Evolutionary conservation across 2,329 filamentous ascomycete species (phyloP), one percentile per base, ranked within the genome.

Genomic region (Fusarium odoratissimum): DNA sequence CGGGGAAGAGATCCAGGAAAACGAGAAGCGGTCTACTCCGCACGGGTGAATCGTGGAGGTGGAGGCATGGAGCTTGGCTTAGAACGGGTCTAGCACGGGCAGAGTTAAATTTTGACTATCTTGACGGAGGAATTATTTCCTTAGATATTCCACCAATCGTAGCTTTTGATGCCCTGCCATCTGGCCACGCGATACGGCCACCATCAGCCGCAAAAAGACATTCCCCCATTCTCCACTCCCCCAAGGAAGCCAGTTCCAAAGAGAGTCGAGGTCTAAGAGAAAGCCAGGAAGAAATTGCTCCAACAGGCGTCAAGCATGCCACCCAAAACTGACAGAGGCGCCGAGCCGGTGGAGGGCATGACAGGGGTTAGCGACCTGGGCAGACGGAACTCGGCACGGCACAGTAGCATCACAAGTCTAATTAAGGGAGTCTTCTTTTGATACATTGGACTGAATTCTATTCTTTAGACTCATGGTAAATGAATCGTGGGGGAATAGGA

Each of bases 351-450:
- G 60, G 70, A 72, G 65, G 60, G 41, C n/a, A 40, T 40, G 23
- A 35, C 70, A 73, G 46, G 70, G 70, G 44, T 45, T 12, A 30
- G 35, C 13, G 40, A 45, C 70, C 61, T 57, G 70, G 69, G 66
- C 60, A 60, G 21, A 71, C 70, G 70, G 70, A 73, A 73, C 70
- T 73, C 70, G 70, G 70, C 70, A 73, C 70, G 52, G 70, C 70
- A 60, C 67, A 57, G 66, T 56, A 45, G 10, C 38, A 44, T 45
- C 48, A 56, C 38, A 33, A 31, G 64, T 42, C 64, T 60, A 35
- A 57, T 68, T 42, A 54, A 59, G 51, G 37, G 40, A 52, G 48
- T 17, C 48, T 61, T 51, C 31, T 44, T 40, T 64, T 56, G 35
- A 69, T 35, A 57, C 45, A 44, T 46, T 45, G 37, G 40, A 67